A percentile compares a stretch with the other conserved stretches of the same genome.
phyloP scores from a whole-genome alignment of 192 early-diverging fungal genomes.

The Coemansia sp. region DNA sequence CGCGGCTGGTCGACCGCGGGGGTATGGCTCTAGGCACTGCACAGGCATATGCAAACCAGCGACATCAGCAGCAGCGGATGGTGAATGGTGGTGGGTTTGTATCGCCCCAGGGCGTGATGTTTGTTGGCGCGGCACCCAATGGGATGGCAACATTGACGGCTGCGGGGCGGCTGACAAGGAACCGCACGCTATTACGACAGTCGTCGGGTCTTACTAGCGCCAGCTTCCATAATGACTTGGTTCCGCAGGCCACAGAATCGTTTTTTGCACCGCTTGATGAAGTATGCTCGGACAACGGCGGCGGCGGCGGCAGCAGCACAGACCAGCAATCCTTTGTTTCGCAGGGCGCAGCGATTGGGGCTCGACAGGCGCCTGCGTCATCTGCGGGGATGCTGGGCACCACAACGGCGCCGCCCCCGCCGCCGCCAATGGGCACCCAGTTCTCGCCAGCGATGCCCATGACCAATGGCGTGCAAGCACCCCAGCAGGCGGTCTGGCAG shows the following conservation, averaged over 20 bases:
- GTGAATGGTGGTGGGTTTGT: background rate
- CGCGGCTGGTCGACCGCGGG: constrained; percentile 31
- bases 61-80: constrained; percentile 7
- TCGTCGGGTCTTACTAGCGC: constrained; percentile 42
- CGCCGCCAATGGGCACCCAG: constrained; percentile 24
- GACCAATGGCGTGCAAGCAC: background rate
- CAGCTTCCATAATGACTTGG: constrained; percentile 51
- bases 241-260: constrained; percentile 48
- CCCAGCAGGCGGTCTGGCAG: background rate
- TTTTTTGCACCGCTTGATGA: constrained; percentile 57
- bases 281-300: constrained; percentile 36
- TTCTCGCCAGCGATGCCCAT: constrained; percentile 31
- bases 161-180: constrained; percentile 33
- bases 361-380: background rate
- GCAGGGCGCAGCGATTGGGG: background rate
- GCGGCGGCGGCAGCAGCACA: background rate
- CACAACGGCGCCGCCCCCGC: background rate
- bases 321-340: background rate
- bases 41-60: background rate
- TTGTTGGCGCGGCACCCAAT: background rate
- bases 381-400: background rate
- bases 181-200: constrained; percentile 43
- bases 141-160: constrained; percentile 11
- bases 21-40: too few species aligned
- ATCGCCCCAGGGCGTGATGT: background rate